phyloP scores from a whole-genome alignment of 2,329 filamentous ascomycete species.

The Claviceps fusiformis region DNA sequence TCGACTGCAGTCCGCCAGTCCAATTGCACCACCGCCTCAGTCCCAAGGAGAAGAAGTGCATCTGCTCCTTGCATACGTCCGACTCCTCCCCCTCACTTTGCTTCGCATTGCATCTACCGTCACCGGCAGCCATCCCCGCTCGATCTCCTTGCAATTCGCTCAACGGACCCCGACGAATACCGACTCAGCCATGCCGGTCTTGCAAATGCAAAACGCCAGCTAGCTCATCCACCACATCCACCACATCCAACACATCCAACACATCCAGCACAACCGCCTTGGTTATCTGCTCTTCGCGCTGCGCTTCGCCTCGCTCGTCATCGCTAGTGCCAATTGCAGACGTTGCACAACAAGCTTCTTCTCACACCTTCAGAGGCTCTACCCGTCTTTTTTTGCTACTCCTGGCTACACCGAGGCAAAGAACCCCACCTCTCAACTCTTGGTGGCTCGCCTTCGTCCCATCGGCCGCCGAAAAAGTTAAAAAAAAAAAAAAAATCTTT shows the following conservation, averaged over 20 bases:
- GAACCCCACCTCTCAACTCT: neutral
- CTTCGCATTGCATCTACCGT: neutral
- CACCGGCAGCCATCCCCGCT: neutral
- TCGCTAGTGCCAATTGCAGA: neutral
- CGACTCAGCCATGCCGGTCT: neutral
- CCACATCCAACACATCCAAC: neutral
- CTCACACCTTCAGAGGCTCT: neutral
- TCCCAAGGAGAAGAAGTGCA: neutral
- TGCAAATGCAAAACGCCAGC: neutral
- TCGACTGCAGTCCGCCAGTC: neutral
- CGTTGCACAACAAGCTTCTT: neutral
- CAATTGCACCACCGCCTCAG: neutral
- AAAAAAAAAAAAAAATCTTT: neutral
- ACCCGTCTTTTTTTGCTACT: neutral
- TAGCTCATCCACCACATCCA: neutral
- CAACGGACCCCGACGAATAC: neutral
- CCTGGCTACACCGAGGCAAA: neutral
- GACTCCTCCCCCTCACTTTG: neutral
- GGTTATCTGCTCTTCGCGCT: neutral
- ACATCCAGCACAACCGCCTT: neutral
- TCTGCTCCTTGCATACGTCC: neutral
- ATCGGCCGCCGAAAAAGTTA: neutral
- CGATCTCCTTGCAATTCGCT: neutral
- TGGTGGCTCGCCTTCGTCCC: neutral
- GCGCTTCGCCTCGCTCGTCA: neutral